Percentiles rank a stretch among this genome's conserved stretches.
Evolutionary conservation across 129 eudicot species (phyloP).

Genomic region (sunflower (Helianthus annuus)): HanXRQr2.0-SUNRISE NC_035449.2:30184461-30184960

Average conservation of each 20-base stretch:
- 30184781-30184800: slow-evolving; percentile 91
- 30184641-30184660: slow-evolving; percentile 92
- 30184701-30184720: background rate
- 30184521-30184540: slow-evolving; percentile 80
- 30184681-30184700: slow-evolving; percentile 2
- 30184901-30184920: background rate
- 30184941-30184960: background rate
- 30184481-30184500: background rate
- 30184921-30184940: background rate
- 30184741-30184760: slow-evolving; percentile 83
- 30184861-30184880: slow-evolving; percentile 65
- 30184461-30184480: background rate
- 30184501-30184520: slow-evolving; percentile 60
- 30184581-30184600: slow-evolving; percentile 82
- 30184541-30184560: slow-evolving; percentile 88
- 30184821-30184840: slow-evolving; percentile 79
- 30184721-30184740: slow-evolving; percentile 7
- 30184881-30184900: background rate
- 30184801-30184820: slow-evolving; percentile 93
- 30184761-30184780: slow-evolving; percentile 82
- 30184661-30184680: background rate
- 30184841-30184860: slow-evolving; percentile 73
- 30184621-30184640: slow-evolving; percentile 73
- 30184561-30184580: slow-evolving; percentile 93
- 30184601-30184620: slow-evolving; percentile 88